phyloP scores from a whole-genome alignment of 179 eudicot species.

The Gypsophila paniculata region DNA sequence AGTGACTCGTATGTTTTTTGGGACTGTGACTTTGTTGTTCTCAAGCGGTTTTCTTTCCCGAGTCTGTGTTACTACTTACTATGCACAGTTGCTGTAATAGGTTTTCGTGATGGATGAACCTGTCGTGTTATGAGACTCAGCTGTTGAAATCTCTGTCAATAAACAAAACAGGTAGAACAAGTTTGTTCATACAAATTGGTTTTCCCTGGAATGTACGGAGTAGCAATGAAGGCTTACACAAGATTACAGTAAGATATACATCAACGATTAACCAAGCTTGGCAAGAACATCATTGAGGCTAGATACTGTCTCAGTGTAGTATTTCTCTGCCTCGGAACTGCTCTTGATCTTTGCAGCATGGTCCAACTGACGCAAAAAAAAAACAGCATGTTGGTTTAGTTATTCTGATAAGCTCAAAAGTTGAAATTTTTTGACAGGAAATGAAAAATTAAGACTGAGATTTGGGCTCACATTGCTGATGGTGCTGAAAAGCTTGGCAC shows the following conservation, averaged over 20 bases:
- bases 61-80: not conserved
- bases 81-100: not conserved
- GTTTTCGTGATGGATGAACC: not conserved
- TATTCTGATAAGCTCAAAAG: not conserved
- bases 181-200: slow-evolving; percentile 21
- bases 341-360: slow-evolving; percentile 92
- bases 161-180: not conserved
- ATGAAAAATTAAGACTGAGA: too few relatives aligned
- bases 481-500: slow-evolving; percentile 67
- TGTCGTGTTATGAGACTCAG: not conserved
- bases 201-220: slow-evolving; percentile 16
- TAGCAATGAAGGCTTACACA: slow-evolving; percentile 18
- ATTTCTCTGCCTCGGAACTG: slow-evolving; percentile 75
- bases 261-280: slow-evolving; percentile 48
- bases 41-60: not conserved
- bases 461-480: slow-evolving; percentile 55
- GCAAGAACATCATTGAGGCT: slow-evolving; percentile 65
- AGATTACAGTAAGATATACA: slow-evolving; percentile 18
- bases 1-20: too few relatives aligned
- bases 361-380: slow-evolving; percentile 56
- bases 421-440: slow-evolving; percentile 32
- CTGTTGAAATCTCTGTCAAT: not conserved
- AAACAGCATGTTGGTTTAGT: slow-evolving; percentile 4
- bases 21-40: too few relatives aligned
- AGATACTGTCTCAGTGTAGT: slow-evolving; percentile 65